Base-by-base conservation (phyloP, 805 yeast genomes). In the Jamesozyma gamospora region DNA sequence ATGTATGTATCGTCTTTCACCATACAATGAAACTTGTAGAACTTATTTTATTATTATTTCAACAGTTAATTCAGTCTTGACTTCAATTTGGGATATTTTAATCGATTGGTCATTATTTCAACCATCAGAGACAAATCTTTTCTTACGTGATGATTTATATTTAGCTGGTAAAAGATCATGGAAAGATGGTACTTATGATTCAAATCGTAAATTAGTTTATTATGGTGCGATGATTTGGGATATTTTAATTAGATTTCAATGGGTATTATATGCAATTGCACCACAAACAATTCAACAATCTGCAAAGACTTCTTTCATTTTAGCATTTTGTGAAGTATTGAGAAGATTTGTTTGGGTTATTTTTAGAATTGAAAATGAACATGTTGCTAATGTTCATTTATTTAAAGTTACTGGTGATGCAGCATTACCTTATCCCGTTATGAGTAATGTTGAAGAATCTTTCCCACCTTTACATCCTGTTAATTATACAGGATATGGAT, bases 101-200 rank as follows among this genome's bases (percentile, higher is more conserved):
- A 86, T 92, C 95, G 98, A 92, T 65, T 92, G 95, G 90, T 87
- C 96, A 2, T 65, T 92, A 51, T 69, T 82, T 41, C 95, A 85
- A 58, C 38, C 43, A 3, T 65, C 75, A 24, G 71, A 67, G 12
- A 70, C 81, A 2, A 71, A 82, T 56, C 61, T 61, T 41, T 62
- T 79, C 21, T 65, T 88, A 37, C 70, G 96, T 50, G 79, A 84
- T 53, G 80, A 83, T 52, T 65, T 88, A 36, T 80, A 79, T 32
- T 79, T 73, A 51, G 78, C 80, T 10, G 64, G 63, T 25, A 52
- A 49, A 17, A 52, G 50, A 28, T 53, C 57, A 38, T 59, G 64
- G 64, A 54, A 54, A 42, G 50, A 51, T n/a, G 63, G 64, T 1
- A 44, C 49, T 16, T 61, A 60, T 35, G 45, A 52, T 4, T 32